Percentiles rank a stretch among this genome's conserved stretches.
These are phyloP conservation scores for Colletotrichum lini DNA, from an alignment of 2,329 filamentous ascomycete species.

Conservation along the genomic window DNA sequence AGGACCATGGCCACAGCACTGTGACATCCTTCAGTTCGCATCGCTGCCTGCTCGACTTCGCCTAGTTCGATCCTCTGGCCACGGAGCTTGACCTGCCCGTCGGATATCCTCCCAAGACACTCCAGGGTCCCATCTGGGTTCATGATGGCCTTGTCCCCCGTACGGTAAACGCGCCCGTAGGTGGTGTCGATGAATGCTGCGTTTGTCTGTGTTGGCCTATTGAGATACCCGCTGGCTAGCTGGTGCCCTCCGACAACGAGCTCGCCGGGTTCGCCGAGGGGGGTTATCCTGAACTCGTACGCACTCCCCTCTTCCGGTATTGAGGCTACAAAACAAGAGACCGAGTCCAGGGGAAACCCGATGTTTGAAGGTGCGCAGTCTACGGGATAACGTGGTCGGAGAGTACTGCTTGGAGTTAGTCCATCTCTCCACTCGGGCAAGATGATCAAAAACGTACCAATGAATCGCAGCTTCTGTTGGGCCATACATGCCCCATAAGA, in stretches of 20 bases:
- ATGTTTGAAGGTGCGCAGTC: constrained; percentile 67
- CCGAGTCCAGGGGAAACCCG: constrained; percentile 83
- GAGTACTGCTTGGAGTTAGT: constrained; percentile 1
- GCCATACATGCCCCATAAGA: constrained; percentile 94
- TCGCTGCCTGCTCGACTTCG: constrained; percentile 80
- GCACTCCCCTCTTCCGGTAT: constrained; percentile 53
- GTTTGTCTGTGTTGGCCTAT: constrained; percentile 81
- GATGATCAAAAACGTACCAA: constrained; percentile 62
- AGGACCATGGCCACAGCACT: constrained; percentile 78
- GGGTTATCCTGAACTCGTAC: constrained; percentile 66
- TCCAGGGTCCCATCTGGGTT: constrained; percentile 79
- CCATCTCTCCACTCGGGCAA: background rate
- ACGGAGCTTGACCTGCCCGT: constrained; percentile 88
- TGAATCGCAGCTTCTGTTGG: constrained; percentile 94
- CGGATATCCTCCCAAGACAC: constrained; percentile 83
- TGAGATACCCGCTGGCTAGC: constrained; percentile 85
- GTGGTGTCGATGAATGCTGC: constrained; percentile 78
- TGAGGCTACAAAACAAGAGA: constrained; percentile 80
- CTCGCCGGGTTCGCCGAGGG: constrained; percentile 80
- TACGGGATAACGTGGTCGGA: constrained; percentile 20
- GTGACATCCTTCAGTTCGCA: constrained; percentile 73
- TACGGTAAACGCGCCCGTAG: constrained; percentile 83
- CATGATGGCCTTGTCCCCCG: constrained; percentile 85
- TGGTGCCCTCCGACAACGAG: constrained; percentile 86
- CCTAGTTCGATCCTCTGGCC: constrained; percentile 88